Evolutionary conservation across 148 eudicot species (phyloP).

Genomic region (Diospyros lotus): DNA sequence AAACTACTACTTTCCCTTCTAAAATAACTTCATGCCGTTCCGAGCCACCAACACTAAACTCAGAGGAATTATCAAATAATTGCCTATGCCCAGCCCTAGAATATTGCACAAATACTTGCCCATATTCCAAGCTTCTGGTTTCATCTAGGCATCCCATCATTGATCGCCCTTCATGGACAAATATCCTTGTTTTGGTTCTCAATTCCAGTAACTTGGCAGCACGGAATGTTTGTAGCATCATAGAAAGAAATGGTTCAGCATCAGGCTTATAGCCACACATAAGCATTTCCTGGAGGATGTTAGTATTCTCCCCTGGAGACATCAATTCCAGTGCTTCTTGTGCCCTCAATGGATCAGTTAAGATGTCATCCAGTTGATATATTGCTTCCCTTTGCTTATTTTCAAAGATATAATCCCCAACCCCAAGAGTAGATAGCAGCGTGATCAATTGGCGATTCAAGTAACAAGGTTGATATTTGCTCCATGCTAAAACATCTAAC

Average conservation of each 20-base stretch:
- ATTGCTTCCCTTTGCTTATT: constrained; percentile 72
- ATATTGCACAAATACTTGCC: constrained; percentile 80
- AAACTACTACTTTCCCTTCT: constrained; percentile 59
- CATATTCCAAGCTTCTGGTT: constrained; percentile 64
- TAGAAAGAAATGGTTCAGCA: constrained; percentile 70
- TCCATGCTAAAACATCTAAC: constrained; percentile 92
- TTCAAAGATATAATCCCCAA: constrained; percentile 65
- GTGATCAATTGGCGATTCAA: constrained; percentile 80
- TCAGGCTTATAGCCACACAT: constrained; percentile 81
- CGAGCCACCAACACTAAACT: constrained; percentile 46
- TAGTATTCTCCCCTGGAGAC: constrained; percentile 76
- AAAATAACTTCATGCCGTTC: constrained; percentile 34
- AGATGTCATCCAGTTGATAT: constrained; percentile 55
- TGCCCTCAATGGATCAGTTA: constrained; percentile 55
- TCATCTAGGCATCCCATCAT: constrained; percentile 94
- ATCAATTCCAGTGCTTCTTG: constrained; percentile 55
- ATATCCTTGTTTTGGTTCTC: constrained; percentile 74
- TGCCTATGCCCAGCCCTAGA: constrained; percentile 63
- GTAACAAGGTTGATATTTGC: constrained; percentile 81
- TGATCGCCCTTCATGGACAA: constrained; percentile 78
- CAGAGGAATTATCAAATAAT: constrained; percentile 51
- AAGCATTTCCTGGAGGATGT: constrained; percentile 85
- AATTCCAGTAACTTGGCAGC: constrained; percentile 77
- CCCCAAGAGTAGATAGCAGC: constrained; percentile 63
- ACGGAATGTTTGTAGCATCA: constrained; percentile 76